Base-by-base conservation (phyloP, 805 yeast genomes). In the Ogataea philodendri region DNA sequence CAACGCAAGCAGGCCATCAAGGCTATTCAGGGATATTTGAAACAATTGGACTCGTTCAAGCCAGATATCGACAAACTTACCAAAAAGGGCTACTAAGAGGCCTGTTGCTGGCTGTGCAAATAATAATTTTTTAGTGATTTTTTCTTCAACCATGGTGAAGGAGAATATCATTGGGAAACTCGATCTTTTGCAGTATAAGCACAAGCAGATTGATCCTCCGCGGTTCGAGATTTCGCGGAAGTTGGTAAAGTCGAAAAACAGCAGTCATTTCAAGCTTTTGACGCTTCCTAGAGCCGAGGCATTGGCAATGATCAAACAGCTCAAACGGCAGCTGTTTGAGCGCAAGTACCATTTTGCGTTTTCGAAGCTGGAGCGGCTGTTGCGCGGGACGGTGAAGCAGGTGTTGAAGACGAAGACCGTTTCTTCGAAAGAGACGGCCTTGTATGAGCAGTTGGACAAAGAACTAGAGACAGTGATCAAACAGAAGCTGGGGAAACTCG, bases 1-100 rank as follows among this genome's bases (percentile, higher is more conserved):
- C 67, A 68, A 52, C 69, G 94, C 46, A 82, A 77, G 52, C 68
- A 65, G 33, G 70, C 72, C 7, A 78, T 84, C 46, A 77, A 71
- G 47, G 60, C 66, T 30, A 72, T 84, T 33, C 93, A 84, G 59
- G 63, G 59, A 24, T 74, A 71, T 47, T 75, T 78, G 53, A 72
- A 69, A 46, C 62, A 72, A 43, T 63, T 81, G 36, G 89, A 81
- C 30, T 25, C 28, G 3, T 44, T 41, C 34, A 51, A 50, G 32
- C 18, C 40, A 10, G 47, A 51, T 30, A 39, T 55, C 9, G 52
- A 47, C 9, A 30, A 37, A 10, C 34, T 53, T 16, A 39, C 46
- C 19, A 35, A 30, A n/a, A 26, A 40, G 11, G 52, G 52, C 2
- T 41, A 32, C 15, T 38, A 27, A 29, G 4, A 9, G 9, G 30